Base-by-base conservation (phyloP, 805 yeast species). In the Brettanomyces sp. region DNA sequence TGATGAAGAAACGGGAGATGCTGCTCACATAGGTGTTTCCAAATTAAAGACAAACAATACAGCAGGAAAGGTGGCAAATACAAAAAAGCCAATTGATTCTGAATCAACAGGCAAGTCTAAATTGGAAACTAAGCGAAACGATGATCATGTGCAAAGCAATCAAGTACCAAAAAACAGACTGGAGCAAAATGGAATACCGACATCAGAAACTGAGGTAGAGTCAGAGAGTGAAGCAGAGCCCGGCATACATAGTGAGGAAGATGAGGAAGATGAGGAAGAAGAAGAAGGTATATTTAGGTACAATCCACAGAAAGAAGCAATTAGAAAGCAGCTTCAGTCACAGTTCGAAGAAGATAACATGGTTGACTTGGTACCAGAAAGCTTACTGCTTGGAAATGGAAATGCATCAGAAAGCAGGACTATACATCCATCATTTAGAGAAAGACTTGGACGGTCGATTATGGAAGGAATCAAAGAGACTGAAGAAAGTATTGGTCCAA, bases 341-440 rank as follows among this genome's bases (percentile, higher is more conserved):
- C 59, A 60, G 40, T 46, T 52, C 37, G 52, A 50, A 4, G 57
- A 60, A 4, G 65, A 62, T 13, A 45, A 46, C n/a, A 38, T 45
- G 41, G 54, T 51, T 1, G 61, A 58, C 39, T 45, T 54, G 4
- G 59, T 60, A 3, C 61, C 64, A 2, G 60, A 57, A 35, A 58
- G 64, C 39, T 41, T 59, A 34, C 46, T 61, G 37, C 44, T 60
- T 49, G 65, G 56, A 39, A 25, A 43, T 18, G 25, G 11, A 9
- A 25, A 35, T 21, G 34, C 24, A 1, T 13, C 12, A 12, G 39
- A 11, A 18, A 21, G 38, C 12, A 23, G 28, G 18, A 33, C 42
- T n/a, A 35, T 22, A 4, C 25, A 25, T 24, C 52, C 49, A 3
- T 40, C 53, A 4, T 41, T 46, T 12, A 35, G 38, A 23, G 22